Base-by-base conservation (phyloP, 345 rosid genomes). In the Psidium guajava region DNA sequence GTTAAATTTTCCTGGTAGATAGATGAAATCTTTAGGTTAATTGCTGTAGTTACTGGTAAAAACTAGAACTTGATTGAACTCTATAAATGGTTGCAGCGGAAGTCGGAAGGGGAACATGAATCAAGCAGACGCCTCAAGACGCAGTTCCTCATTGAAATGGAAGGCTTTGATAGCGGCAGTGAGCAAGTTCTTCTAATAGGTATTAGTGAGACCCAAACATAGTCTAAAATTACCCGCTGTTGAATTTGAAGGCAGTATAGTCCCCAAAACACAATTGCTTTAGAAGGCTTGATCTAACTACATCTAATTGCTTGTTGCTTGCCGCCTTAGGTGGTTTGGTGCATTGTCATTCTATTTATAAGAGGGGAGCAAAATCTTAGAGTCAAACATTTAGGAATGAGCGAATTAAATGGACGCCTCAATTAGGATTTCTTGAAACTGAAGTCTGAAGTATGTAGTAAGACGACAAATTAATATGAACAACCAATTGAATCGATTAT, bases 41-140 rank as follows among this genome's bases (percentile, higher is more conserved):
- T 74, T 81, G 69, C 49, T 40, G 25, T 28, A 24, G 61, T 55
- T 18, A 69, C 81, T 11, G 27, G 84, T 55, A 22, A 14, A 82
- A 74, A 52, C 57, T n/a, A 9, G 21, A 50, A n/a, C 44, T 28
- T 80, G n/a, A 81, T 90, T 47, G 16, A 84, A 18, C 83, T 86
- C 83, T 64, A 36, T 61, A 22, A 64, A 3, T 87, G 88, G 89
- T 85, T 51, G 88, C 96, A 97, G 99, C 98, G 99, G 20, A 96
- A 97, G 90, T 97, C 99, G 42, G 99, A 97, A 74, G 99, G 99
- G 85, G 99, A 97, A 88, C 99, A 97, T 87, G 99, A 97, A 91
- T 92, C 98, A 52, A 96, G 99, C 89, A 93, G 99, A 87, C 92
- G 99, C 87, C 95, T 96, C 83, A 96, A 97, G 92, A 96, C 98